Conservation (phyloP, 306 rosid species). For the Calophaca sinica region DNA sequence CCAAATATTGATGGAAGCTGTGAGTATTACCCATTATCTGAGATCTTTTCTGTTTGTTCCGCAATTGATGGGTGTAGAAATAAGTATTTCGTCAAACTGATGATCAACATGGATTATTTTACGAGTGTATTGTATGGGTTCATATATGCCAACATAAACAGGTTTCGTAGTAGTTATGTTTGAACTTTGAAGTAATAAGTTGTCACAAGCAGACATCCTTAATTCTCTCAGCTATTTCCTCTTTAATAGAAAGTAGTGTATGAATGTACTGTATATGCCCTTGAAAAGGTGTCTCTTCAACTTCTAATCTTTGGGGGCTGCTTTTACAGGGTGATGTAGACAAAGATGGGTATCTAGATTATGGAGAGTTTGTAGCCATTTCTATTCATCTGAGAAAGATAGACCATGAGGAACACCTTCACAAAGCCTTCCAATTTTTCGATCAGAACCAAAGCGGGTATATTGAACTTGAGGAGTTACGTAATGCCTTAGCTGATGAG, state of each 20-base stretch:
- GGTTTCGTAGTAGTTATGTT: not conserved
- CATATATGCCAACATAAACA: not conserved
- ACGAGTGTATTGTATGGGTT: not conserved
- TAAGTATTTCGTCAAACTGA: constrained; percentile 38
- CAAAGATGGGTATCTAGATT: constrained; percentile 80
- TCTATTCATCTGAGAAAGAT: constrained; percentile 77
- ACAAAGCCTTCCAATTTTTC: constrained; percentile 81
- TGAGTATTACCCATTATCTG: constrained; percentile 54
- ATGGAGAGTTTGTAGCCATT: constrained; percentile 86
- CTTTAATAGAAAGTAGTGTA: not conserved
- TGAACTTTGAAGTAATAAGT: constrained; percentile 11
- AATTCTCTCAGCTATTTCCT: constrained; percentile 30
- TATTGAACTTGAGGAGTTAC: constrained; percentile 86
- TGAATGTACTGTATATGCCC: constrained; percentile 26
- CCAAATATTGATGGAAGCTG: constrained; percentile 89
- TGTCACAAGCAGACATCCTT: constrained; percentile 23
- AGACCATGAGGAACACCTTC: constrained; percentile 87
- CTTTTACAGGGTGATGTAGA: constrained; percentile 78
- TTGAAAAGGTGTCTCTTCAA: constrained; percentile 18
- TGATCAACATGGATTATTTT: constrained; percentile 6
- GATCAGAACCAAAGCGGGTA: constrained; percentile 70
- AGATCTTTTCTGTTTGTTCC: constrained; percentile 25
- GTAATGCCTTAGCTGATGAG: constrained; percentile 69
- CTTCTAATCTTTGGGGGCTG: constrained; percentile 23
- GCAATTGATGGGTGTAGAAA: constrained; percentile 14